Percentiles rank a stretch among this genome's conserved stretches.
Evolutionary conservation across 352 stramenopile genomes (phyloP).

Genomic region (Thraustochytrium striatum): DNA sequence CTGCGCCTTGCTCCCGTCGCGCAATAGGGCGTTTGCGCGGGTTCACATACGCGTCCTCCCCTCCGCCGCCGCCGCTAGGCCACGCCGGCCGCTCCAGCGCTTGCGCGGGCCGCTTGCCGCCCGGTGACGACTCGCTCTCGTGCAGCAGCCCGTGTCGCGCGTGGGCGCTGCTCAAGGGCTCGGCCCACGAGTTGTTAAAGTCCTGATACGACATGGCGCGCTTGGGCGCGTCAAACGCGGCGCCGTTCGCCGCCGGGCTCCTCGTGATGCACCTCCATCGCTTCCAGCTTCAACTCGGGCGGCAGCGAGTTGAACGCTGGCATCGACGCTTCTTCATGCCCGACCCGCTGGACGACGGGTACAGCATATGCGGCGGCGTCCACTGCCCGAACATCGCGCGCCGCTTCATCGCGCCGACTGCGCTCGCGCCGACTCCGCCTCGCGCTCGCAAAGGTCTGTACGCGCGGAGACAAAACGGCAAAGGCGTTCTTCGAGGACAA

Average conservation of each 20-base stretch:
- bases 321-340: conserved; percentile 47
- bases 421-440: no score
- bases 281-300: no score
- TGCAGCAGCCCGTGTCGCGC: neutral
- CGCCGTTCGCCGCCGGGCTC: neutral
- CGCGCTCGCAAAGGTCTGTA: no score
- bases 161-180: neutral
- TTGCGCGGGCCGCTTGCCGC: no score
- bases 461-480: no score
- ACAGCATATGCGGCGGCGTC: conserved; percentile 35
- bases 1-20: neutral
- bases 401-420: conserved; percentile 13
- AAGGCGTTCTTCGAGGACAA: no score
- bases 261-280: neutral
- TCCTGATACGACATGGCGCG: neutral
- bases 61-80: neutral
- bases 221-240: neutral
- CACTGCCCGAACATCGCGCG: conserved; percentile 35
- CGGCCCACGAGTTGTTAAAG: neutral
- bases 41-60: neutral
- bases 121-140: neutral
- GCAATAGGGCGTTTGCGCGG: neutral
- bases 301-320: conserved; percentile 21
- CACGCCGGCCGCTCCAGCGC: no score
- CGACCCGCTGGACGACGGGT: conserved; percentile 33